phyloP scores from a whole-genome alignment of 1,284 basidiomycete species.

The Pulveroboletus sp. region DNA sequence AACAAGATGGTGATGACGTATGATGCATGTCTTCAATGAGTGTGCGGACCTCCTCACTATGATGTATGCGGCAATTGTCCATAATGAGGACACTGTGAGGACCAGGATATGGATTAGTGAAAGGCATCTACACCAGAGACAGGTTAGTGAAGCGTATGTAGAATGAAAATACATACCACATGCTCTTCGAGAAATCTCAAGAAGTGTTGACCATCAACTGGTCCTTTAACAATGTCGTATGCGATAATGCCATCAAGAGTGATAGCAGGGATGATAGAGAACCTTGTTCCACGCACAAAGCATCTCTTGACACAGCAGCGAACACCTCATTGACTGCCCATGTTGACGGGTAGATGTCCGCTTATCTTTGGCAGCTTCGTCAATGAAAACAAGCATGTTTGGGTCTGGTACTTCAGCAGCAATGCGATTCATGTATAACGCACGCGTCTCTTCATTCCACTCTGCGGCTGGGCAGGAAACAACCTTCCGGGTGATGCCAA shows the following conservation, averaged over 20 bases:
- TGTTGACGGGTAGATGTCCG: neutral
- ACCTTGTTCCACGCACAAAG: no score
- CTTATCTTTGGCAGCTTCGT: neutral
- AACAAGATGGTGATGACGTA: neutral
- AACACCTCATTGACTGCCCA: neutral
- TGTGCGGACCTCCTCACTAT: neutral
- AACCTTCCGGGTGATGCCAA: neutral
- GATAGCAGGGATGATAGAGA: no score
- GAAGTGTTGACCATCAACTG: no score
- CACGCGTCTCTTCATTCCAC: neutral
- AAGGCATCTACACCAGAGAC: neutral
- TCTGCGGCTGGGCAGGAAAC: neutral
- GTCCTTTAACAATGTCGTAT: no score
- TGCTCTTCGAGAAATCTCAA: no score
- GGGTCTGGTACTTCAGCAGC: neutral
- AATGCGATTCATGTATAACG: neutral
- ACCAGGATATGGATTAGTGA: neutral
- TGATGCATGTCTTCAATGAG: neutral
- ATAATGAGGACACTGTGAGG: neutral
- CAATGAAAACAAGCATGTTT: neutral
- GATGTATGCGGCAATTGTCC: neutral
- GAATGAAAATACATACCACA: neutral
- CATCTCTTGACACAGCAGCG: neutral
- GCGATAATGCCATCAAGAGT: no score
- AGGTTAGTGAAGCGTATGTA: neutral